Conservation (phyloP, 225 moss, liverwort and hornwort genomes). For the Neckera pumila region DNA sequence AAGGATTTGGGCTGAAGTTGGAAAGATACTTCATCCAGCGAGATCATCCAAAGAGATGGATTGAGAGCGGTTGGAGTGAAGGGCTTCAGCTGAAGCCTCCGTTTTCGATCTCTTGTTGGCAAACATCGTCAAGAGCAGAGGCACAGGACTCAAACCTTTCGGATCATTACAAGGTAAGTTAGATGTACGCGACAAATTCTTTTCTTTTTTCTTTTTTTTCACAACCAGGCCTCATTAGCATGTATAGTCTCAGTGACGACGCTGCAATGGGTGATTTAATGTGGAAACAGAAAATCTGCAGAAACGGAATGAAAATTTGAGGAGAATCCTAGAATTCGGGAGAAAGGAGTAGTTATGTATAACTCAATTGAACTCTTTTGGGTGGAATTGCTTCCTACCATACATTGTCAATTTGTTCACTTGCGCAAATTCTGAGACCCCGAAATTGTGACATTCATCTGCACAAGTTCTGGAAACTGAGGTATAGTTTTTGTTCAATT, state of each 20-base stretch:
- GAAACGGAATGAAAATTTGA: not conserved
- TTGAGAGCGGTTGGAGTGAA: not conserved
- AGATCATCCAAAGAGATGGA: not conserved
- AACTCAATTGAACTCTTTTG: not conserved
- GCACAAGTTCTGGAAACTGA: not conserved
- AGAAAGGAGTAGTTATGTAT: not conserved
- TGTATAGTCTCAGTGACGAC: not conserved
- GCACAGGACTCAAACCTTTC: not conserved
- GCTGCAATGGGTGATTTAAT: no score
- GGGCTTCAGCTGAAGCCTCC: not conserved
- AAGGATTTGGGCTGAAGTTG: not conserved
- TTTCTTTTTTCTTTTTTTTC: rapidly evolving
- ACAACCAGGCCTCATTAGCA: no score
- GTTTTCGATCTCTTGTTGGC: not conserved
- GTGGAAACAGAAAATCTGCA: not conserved
- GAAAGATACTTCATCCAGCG: not conserved
- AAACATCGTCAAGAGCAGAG: not conserved
- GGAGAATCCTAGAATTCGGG: not conserved
- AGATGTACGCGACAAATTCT: rapidly evolving
- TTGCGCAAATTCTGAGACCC: not conserved
- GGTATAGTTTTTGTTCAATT: not conserved
- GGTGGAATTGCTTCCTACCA: not conserved
- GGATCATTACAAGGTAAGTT: not conserved
- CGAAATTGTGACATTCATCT: not conserved
- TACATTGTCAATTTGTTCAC: not conserved